Evolutionary conservation across 257 asterid genomes (phyloP), one percentile per base, ranked within the genome.

Genomic region (Gynochthodes officinalis): DNA sequence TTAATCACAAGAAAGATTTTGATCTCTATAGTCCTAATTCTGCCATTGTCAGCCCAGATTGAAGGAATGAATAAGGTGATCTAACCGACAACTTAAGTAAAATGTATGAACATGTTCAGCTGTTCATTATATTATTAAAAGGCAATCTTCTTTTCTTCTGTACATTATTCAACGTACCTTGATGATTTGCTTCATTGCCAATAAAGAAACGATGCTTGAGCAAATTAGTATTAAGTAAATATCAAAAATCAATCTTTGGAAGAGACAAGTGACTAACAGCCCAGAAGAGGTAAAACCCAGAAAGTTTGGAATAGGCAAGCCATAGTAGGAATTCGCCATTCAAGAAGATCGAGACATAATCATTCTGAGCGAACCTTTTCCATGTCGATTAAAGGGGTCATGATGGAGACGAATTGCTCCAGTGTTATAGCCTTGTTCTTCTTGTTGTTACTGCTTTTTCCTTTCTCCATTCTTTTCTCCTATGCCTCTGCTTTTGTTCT

Each of bases 321-420:
- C 11, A 53, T 7, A 7, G 23, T 50, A 18, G 49, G 28, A 19
- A 67, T 30, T 16, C 23, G 30, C 32, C 25, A 61, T 35, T 30
- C 8, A 42, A 14, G 39, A 10, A 71, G 25, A 61, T 6, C 40
- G 39, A 21, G 30, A 7, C 25, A 21, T 30, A 43, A 50, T 25
- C 9, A 21, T 18, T 63, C 25, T 23, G 30, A 53, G 28, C 32
- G 54, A 78, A 91, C 99, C 76, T 94, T 90, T 79, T 94, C 98
- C 98, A 89, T 84, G 81, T 94, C 97, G 61, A 94, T 82, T 73
- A 94, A 89, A 77, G 99, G 97, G 30, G 90, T 80, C 96, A 86
- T 94, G 67, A 70, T 85, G 76, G 99, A 94, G 70, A 94, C 89
- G 85, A 94, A 91, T 81, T 94, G 97, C 7, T 89, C 93, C 71